Conservation (phyloP, 208 protist species). For the Lotmaria passim region DNA sequence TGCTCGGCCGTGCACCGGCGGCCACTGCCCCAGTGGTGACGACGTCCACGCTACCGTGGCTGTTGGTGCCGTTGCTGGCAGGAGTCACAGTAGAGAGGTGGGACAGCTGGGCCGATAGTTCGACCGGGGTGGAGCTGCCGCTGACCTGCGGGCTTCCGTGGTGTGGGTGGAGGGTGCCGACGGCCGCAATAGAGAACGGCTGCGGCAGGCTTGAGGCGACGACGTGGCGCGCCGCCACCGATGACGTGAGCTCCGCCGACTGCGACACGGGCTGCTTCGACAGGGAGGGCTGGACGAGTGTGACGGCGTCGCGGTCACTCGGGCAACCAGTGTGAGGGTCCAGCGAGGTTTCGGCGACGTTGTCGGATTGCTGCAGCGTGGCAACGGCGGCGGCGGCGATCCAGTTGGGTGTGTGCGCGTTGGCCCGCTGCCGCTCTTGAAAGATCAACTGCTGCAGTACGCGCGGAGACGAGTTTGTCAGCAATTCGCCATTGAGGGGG, state of each 20-base stretch:
- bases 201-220: background rate
- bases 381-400: background rate
- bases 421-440: background rate
- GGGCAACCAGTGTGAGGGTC: background rate
- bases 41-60: slow-evolving; percentile 16
- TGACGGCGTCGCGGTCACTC: background rate
- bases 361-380: background rate
- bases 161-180: background rate
- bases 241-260: background rate
- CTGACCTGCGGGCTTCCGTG: background rate
- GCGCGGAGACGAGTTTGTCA: background rate
- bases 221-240: background rate
- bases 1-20: slow-evolving; percentile 15
- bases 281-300: background rate
- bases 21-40: slow-evolving; percentile 18
- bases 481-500: background rate
- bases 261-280: slow-evolving; percentile 11
- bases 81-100: background rate
- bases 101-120: background rate
- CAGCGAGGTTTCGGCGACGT: background rate
- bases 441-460: background rate
- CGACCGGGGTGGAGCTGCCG: slow-evolving; percentile 8
- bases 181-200: slow-evolving; percentile 5
- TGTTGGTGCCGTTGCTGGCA: background rate
- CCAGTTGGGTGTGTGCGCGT: slow-evolving; percentile 1